Evolutionary conservation across 2,329 filamentous ascomycete genomes (phyloP).

Genomic region (Magnaporthiopsis incrustans): DNA sequence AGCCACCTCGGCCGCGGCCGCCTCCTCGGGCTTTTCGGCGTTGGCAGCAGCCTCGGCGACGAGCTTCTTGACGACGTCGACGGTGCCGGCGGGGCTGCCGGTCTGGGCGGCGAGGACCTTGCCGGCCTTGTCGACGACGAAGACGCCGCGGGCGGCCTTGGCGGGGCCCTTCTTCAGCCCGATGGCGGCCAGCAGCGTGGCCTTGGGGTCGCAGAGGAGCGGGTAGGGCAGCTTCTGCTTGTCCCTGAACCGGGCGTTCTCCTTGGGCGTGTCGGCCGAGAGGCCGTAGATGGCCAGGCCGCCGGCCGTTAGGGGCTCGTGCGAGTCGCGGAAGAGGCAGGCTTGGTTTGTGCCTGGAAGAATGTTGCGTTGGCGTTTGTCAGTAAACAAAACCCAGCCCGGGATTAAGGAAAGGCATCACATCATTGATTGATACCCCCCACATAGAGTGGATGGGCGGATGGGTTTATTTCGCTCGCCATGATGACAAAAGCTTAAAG

Average conservation of each 20-base stretch:
- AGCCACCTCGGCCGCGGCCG: slow-evolving; percentile 15
- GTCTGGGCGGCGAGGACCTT: slow-evolving; percentile 63
- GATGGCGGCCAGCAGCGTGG: slow-evolving; percentile 71
- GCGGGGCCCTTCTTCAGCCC: slow-evolving; percentile 79
- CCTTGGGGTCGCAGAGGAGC: slow-evolving; percentile 73
- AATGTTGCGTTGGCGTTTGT: not conserved
- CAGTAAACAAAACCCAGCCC: not conserved
- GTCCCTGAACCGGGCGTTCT: slow-evolving; percentile 86
- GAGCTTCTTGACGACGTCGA: slow-evolving; percentile 67
- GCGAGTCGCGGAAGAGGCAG: slow-evolving; percentile 85
- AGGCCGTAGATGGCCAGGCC: slow-evolving; percentile 87
- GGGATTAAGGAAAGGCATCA: too few relatives aligned
- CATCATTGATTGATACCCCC: too few relatives aligned
- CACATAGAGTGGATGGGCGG: too few relatives aligned
- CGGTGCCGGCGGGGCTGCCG: slow-evolving; percentile 70
- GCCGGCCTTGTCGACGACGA: slow-evolving; percentile 74
- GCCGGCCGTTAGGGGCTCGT: slow-evolving; percentile 64
- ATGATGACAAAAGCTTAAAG: not conserved
- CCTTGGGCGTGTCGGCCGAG: slow-evolving; percentile 77
- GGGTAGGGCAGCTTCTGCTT: slow-evolving; percentile 87
- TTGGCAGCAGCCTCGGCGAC: slow-evolving; percentile 34
- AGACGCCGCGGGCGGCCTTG: slow-evolving; percentile 79
- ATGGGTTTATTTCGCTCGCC: not conserved
- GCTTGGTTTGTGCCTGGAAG: slow-evolving; percentile 78
- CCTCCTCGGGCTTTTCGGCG: slow-evolving; percentile 11